phyloP scores from a whole-genome alignment of 495 filamentous ascomycete genomes.

The Hypoxylon trugodes region DNA sequence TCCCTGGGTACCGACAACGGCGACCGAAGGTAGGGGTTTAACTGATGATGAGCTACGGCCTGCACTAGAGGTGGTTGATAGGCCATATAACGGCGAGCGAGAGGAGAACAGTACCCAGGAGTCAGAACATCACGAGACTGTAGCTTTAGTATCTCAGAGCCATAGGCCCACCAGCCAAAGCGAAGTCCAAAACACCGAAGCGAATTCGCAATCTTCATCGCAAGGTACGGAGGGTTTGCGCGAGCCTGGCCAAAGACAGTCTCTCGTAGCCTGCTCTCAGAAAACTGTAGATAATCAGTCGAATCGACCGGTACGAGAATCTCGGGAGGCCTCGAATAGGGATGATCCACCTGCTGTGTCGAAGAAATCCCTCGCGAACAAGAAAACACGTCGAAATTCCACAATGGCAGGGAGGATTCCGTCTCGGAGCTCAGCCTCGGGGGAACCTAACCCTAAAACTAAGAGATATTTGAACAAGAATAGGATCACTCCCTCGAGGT shows the following conservation, averaged over 20 bases:
- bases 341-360: not conserved
- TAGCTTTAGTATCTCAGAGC: no score
- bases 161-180: no score
- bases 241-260: not conserved
- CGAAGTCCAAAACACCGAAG: no score
- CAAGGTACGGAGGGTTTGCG: not conserved
- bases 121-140: no score
- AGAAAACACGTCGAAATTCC: conserved; percentile 7
- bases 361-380: not conserved
- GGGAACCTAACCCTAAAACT: not conserved
- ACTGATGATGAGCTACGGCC: not conserved
- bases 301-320: not conserved
- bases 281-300: not conserved
- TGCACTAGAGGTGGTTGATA: not conserved
- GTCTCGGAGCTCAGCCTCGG: not conserved
- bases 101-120: no score
- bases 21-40: not conserved
- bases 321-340: not conserved
- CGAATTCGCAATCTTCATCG: not conserved
- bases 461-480: not conserved
- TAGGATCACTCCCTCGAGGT: conserved; percentile 21
- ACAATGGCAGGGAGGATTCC: not conserved
- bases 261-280: not conserved
- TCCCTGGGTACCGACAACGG: conserved; percentile 1
- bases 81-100: not conserved